Evolutionary conservation across 805 yeast genomes (phyloP), one percentile per base, ranked within the genome.

Genomic region (Ogataea saltuana): DNA sequence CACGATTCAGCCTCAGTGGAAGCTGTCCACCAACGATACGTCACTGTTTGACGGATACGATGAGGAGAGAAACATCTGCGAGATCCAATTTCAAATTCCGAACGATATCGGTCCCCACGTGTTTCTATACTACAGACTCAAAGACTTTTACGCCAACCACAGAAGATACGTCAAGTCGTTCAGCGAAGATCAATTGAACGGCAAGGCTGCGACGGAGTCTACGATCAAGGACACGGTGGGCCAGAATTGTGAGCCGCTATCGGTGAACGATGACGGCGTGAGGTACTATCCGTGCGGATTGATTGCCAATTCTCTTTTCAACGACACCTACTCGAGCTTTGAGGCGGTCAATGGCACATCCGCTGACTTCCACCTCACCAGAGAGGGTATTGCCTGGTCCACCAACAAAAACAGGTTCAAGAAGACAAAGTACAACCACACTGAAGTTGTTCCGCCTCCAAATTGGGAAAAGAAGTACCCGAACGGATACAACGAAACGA

Each of bases 101-200:
- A 71, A 75, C 44, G 81, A 81, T 39, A 70, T 91, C 61, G 77
- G 82, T 22, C 78, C 84, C 2, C 88, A 95, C 6, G 70, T 90
- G 12, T 89, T 74, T 60, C 60, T 88, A 49, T 93, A 85, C 67
- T 91, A 91, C 69, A 80, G 81, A 53, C 68, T 91, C 53, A 87
- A 95, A 36, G 85, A 86, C 62, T 93, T 91, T 64, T 88, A 74
- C 64, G 96, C 95, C 60, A 91, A 93, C 66, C 99, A 91, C 69
- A 80, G 99, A 50, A 85, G 95, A 54, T 93, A 85, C 60, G 97
- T 89, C n/a, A 81, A 80, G 54, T 85, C 95, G 8, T 85, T 76
- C 63, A 90, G 89, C 61, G 80, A 84, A 55, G 76, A 75, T 43
- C 99, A 91, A 65, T 59, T 91, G 39, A 80, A 80, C 50, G 99